Conservation (phyloP, 1,284 basidiomycete species). For the Thecaphora thlaspeos region DNA sequence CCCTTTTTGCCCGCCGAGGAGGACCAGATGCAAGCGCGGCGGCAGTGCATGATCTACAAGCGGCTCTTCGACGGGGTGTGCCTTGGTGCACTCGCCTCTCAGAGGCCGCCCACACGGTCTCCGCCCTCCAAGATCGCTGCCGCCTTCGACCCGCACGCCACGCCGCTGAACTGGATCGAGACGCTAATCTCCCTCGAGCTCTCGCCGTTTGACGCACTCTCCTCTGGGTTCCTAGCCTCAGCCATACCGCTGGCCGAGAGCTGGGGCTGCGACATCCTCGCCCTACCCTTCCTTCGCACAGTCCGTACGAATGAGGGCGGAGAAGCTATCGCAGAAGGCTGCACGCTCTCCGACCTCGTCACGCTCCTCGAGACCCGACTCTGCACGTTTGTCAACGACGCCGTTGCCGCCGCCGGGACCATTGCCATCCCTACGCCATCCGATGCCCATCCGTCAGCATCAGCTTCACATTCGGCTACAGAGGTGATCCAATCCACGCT, state of each 20-base stretch:
- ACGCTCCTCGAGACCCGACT: constrained; percentile 18
- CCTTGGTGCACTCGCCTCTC: constrained; percentile 14
- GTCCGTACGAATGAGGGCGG: constrained; percentile 1
- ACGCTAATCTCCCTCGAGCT: constrained; percentile 18
- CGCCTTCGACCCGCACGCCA: constrained; percentile 21
- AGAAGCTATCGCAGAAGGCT: constrained; percentile 11
- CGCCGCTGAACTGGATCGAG: constrained; percentile 16
- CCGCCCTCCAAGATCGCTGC: background rate
- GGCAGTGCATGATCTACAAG: constrained; percentile 54
- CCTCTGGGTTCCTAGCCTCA: constrained; percentile 23
- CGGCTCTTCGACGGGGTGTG: constrained; percentile 38
- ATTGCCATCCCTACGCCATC: no score
- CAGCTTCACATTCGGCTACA: no score
- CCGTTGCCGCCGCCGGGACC: no score
- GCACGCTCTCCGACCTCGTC: constrained; percentile 19
- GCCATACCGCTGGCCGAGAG: constrained; percentile 21
- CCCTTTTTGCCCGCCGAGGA: constrained; percentile 22
- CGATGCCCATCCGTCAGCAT: no score
- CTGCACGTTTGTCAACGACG: constrained; percentile 11
- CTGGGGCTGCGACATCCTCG: constrained; percentile 14
- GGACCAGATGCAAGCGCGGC: constrained; percentile 38
- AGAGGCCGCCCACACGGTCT: background rate
- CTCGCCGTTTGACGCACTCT: constrained; percentile 19
- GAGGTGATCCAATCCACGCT: constrained; percentile 12
- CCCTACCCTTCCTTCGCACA: constrained; percentile 1